Percentiles rank a stretch among this genome's conserved stretches.
Conservation (phyloP, 257 asterid species). For the Linaria vulgaris region DNA sequence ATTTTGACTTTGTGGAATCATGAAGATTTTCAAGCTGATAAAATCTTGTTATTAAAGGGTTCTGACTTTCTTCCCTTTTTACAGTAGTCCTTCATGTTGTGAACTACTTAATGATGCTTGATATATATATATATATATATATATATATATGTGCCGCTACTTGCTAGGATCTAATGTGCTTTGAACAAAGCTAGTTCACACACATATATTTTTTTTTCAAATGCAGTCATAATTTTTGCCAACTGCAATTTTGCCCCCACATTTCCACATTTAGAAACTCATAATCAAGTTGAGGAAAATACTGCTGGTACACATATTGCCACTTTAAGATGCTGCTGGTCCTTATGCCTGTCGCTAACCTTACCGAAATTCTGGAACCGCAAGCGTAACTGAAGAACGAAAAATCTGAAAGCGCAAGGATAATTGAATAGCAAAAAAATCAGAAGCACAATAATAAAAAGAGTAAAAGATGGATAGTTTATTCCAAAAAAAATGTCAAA, state of each 20-base stretch:
- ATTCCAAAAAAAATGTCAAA: too few species aligned
- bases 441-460: too few species aligned
- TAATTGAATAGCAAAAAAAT: too few species aligned
- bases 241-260: constrained; percentile 30
- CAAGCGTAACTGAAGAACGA: too few species aligned
- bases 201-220: too few species aligned
- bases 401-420: too few species aligned
- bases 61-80: constrained; percentile 19
- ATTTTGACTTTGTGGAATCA: constrained; percentile 7
- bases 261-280: constrained; percentile 30
- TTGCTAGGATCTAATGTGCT: not conserved
- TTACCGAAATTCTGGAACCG: not conserved
- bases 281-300: constrained; percentile 17
- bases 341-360: constrained; percentile 21
- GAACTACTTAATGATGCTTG: not conserved
- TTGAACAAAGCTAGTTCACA: constrained; percentile 8
- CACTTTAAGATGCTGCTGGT: constrained; percentile 30
- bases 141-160: too few species aligned
- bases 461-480: too few species aligned
- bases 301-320: not conserved
- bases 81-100: not conserved
- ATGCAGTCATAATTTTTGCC: constrained; percentile 5
- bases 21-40: not conserved
- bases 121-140: too few species aligned
- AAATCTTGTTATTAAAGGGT: not conserved